phyloP scores from a whole-genome alignment of 441 rosid species.

The Gossypium davidsonii region DNA sequence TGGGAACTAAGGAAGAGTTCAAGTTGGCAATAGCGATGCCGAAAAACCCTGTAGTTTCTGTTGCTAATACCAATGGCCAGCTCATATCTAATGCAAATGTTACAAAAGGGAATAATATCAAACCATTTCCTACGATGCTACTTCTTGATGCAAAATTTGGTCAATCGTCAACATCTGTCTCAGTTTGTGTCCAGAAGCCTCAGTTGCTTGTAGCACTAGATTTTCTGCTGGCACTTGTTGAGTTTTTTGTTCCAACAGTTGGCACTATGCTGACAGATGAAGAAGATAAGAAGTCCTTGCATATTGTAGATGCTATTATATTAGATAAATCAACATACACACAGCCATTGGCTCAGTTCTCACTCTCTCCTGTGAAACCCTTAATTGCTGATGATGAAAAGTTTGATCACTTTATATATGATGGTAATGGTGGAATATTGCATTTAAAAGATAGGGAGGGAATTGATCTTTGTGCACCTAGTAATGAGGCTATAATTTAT shows the following conservation, averaged over 20 bases:
- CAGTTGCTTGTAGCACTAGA: slow-evolving; percentile 95
- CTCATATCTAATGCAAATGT: slow-evolving; percentile 27
- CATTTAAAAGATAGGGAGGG: slow-evolving; percentile 71
- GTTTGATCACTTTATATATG: slow-evolving; percentile 68
- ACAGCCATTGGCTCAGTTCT: slow-evolving; percentile 62
- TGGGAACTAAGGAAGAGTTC: slow-evolving; percentile 76
- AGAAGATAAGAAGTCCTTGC: slow-evolving; percentile 49
- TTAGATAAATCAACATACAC: slow-evolving; percentile 53
- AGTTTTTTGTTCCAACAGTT: slow-evolving; percentile 86
- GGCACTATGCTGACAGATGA: slow-evolving; percentile 64
- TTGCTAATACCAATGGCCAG: slow-evolving; percentile 28
- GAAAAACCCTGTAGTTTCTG: slow-evolving; percentile 29
- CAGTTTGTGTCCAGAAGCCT: slow-evolving; percentile 80
- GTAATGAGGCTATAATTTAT: slow-evolving; percentile 69
- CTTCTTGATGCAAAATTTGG: slow-evolving; percentile 85
- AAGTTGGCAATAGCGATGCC: slow-evolving; percentile 82
- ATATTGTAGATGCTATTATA: slow-evolving; percentile 54
- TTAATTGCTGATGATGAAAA: slow-evolving; percentile 80
- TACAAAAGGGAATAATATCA: slow-evolving; percentile 29
- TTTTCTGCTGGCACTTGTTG: slow-evolving; percentile 86
- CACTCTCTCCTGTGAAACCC: slow-evolving; percentile 77
- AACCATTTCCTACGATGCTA: slow-evolving; percentile 79
- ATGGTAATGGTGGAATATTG: slow-evolving; percentile 82
- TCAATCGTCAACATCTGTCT: slow-evolving; percentile 50
- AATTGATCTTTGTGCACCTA: slow-evolving; percentile 46